Conservation (phyloP, 2,329 filamentous ascomycete genomes). For the Fusarium luffae region DNA sequence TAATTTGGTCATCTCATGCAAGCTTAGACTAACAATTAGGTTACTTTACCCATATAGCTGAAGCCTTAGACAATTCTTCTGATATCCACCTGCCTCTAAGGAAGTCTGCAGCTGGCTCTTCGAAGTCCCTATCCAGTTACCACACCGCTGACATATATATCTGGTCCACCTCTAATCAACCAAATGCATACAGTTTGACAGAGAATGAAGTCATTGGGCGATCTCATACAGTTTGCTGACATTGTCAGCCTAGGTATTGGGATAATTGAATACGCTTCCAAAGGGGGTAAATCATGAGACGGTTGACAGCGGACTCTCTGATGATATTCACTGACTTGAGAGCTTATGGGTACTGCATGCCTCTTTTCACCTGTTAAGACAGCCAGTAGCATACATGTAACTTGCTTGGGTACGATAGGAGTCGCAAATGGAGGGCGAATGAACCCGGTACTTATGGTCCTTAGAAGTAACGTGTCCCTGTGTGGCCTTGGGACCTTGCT, state of each 20-base stretch:
- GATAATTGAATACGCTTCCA: neutral
- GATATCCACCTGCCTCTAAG: no score
- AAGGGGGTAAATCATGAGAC: neutral
- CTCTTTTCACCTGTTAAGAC: neutral
- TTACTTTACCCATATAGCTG: no score
- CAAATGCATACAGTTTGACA: no score
- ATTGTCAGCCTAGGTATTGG: neutral
- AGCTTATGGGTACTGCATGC: neutral
- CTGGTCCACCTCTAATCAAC: no score
- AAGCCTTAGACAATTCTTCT: no score
- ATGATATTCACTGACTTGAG: neutral
- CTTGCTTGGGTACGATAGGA: neutral
- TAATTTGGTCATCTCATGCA: no score
- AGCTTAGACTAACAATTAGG: no score
- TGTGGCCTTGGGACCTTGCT: neutral
- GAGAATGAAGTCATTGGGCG: no score
- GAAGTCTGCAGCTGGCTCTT: no score
- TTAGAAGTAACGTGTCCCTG: neutral
- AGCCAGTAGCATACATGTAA: neutral
- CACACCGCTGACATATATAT: no score
- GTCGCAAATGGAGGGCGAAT: neutral
- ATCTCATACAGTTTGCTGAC: neutral
- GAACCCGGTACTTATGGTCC: neutral
- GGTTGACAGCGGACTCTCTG: neutral
- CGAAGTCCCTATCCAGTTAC: no score